phyloP scores from a whole-genome alignment of 73 alveolate genomes.

The Blepharisma stoltei region DNA sequence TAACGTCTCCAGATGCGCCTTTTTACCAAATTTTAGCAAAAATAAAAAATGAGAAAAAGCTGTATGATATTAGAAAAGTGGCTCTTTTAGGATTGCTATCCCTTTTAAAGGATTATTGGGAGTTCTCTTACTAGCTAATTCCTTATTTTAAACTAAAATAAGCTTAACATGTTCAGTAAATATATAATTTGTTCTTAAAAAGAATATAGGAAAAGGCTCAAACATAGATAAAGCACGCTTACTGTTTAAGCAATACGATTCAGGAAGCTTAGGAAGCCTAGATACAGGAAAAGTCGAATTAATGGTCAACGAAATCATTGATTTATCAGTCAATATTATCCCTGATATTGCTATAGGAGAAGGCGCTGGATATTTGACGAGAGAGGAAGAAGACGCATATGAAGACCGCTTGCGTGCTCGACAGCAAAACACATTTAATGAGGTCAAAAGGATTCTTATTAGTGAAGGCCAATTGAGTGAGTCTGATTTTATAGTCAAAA shows the following conservation, averaged over 20 bases:
- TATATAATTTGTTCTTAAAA: too few relatives aligned
- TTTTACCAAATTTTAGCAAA: neutral
- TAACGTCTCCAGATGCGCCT: slow-evolving; percentile 13
- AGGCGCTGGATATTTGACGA: slow-evolving; percentile 12
- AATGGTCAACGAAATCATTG: neutral
- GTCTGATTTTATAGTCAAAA: too few relatives aligned
- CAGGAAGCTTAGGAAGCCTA: neutral
- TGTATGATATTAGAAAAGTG: neutral
- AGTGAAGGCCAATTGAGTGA: too few relatives aligned
- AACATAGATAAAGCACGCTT: neutral
- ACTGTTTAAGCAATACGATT: neutral
- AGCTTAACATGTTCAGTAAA: too few relatives aligned
- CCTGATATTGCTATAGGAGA: slow-evolving; percentile 12
- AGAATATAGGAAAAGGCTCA: slow-evolving; percentile 1
- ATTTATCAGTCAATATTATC: neutral
- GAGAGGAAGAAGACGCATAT: neutral
- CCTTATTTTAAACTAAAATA: too few relatives aligned
- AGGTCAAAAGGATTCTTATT: too few relatives aligned
- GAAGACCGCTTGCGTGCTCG: too few relatives aligned
- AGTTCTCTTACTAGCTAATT: too few relatives aligned
- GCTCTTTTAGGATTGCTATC: neutral
- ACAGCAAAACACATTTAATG: too few relatives aligned
- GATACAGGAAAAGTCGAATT: neutral
- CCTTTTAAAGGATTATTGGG: too few relatives aligned
- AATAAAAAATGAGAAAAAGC: slow-evolving; percentile 14